Base-by-base conservation (phyloP, 2,329 filamentous ascomycete genomes). In the Beauveria medogensis region DNA sequence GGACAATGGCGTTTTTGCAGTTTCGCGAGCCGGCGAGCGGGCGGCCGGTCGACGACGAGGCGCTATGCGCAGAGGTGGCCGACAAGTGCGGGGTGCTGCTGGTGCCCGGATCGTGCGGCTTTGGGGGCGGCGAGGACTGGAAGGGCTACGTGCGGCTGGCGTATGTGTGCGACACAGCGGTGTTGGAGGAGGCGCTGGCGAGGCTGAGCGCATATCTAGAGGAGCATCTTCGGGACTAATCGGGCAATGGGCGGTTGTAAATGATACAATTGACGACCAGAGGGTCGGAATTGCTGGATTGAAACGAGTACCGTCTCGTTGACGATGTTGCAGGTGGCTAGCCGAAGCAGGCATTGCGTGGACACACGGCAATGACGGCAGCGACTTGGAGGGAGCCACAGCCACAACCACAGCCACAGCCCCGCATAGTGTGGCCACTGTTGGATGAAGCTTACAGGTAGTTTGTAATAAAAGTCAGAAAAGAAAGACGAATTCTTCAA, bases 1-100 rank as follows among this genome's bases (percentile, higher is more conserved):
- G 91, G 0, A 95, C 90, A 2, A 93, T 89, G 9, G 88, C 89
- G 0, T 90, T 95, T 68, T 75, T 95, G 61, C 84, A 82, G 67
- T 91, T 95, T 65, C 78, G 77, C 58, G 40, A n/a, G 9, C 40
- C 57, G 40, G 78, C 80, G 55, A 80, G 82, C 51, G 84, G 76
- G 0, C 77, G 80, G 69, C 80, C 84, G 2, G 80, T 95, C 0
- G 84, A 93, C 67, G 88, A 92, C 64, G 83, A 82, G n/a, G 78
- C 78, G 4, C 88, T 96, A 66, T 93, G 89, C 67, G 76, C 84
- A 66, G 81, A 85, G 68, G 72, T 95, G 41, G 74, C 90, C 30
- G 80, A 85, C 56, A 82, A 86, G 73, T 87, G 82, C 0, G 89
- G 89, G 20, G 88, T 92, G 6, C 79, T 94, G 78, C 78, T 94